Base-by-base conservation (phyloP, 306 rosid genomes). In the Fagus sylvatica region DNA sequence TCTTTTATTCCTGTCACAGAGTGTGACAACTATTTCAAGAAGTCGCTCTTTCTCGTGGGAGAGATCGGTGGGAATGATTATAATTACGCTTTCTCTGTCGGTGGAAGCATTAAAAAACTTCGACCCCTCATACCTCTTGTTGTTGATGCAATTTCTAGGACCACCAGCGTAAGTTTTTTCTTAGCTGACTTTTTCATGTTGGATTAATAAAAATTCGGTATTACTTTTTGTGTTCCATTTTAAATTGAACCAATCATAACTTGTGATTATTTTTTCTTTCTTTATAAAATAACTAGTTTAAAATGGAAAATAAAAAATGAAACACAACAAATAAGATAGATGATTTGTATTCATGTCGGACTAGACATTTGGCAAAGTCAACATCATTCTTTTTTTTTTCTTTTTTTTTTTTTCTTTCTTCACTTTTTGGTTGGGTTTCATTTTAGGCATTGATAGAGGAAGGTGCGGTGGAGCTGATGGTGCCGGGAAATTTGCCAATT, bases 1-100 rank as follows among this genome's bases (percentile, higher is more conserved):
- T 13, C 70, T 22, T 72, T 49, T 5, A 19, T 68, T 3, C 13
- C 7, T 83, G 64, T 71, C 39, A 22, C 81, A 92, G 94, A 87
- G 4, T 92, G 97, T 83, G 84, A 84, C 37, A 85, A 59, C 71
- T 83, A 79, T 88, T 84, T 92, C 78, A 83, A 81, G 57, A 89
- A 53, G 62, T 69, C 95, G 4, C 83, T 90, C 15, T 92, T 92
- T 79, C 34, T 92, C 32, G 89, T 90, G 55, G 93, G 97, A 32
- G 97, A 90, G 85, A 92, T 92, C 0, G 97, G 97, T 53, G 97
- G 97, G 16, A 92, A 92, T 72, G 95, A 92, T 76, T 88, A 88
- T 61, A 92, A 90, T 49, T 92, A 84, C 42, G 87, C 87, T 4
- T 84, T 82, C 36, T 72, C 83, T 78, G 67, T 68, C 42, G 83